Percentiles rank a stretch among this genome's conserved stretches.
Evolutionary conservation across 129 eudicot genomes (phyloP).

Genomic region (Chrysanthemum makinoi): DNA sequence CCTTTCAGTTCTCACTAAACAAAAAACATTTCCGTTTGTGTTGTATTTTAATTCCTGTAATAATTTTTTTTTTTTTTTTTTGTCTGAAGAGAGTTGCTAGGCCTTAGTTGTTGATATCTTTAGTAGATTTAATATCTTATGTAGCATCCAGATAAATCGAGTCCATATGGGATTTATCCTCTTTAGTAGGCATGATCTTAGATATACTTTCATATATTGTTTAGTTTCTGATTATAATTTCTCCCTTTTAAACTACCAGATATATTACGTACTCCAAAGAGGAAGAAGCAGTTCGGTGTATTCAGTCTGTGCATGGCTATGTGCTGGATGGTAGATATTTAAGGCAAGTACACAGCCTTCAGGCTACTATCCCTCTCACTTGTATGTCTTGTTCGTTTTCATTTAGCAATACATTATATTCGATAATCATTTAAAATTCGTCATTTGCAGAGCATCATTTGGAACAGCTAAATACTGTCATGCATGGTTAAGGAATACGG

Average conservation of each 20-base stretch:
- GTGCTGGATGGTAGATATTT: conserved; percentile 63
- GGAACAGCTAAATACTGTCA: conserved; percentile 88
- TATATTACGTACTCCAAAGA: conserved; percentile 67
- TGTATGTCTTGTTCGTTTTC: not conserved
- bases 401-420: not conserved
- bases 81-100: not conserved
- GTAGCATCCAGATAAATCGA: conserved; percentile 7
- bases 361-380: conserved; percentile 6
- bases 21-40: not conserved
- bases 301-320: conserved; percentile 75
- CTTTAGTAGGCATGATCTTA: not conserved
- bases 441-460: conserved; percentile 66
- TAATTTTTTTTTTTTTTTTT: too few relatives aligned
- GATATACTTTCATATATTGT: not conserved
- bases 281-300: conserved; percentile 77
- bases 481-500: conserved; percentile 77
- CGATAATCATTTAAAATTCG: conserved; percentile 11
- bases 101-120: not conserved
- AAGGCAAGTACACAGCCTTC: conserved; percentile 39
- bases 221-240: not conserved
- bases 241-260: conserved; percentile 26
- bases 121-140: not conserved
- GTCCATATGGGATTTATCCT: conserved; percentile 4
- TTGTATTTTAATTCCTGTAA: not conserved
- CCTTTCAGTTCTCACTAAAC: not conserved